Evolutionary conservation across 1,139 yeast genomes (phyloP).

Genomic region (Nakaseomyces sp.): DNA sequence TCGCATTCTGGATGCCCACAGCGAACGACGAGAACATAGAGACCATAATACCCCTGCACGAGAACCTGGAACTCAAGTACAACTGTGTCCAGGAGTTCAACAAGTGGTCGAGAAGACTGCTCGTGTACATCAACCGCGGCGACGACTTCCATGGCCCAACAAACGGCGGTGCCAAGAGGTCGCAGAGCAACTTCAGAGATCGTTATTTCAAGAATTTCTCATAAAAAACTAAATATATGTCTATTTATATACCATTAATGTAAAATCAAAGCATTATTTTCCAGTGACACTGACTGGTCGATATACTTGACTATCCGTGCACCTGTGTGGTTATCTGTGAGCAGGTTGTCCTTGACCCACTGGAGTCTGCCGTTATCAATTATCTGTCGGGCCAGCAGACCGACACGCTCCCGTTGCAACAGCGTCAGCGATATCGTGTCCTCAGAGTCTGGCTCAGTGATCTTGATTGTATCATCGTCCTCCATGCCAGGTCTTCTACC

Average conservation of each 20-base stretch:
- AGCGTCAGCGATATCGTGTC: slow-evolving; percentile 32
- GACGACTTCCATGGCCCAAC: slow-evolving; percentile 50
- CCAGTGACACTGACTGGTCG: slow-evolving; percentile 49
- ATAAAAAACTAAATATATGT: slow-evolving; percentile 4
- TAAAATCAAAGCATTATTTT: slow-evolving; percentile 53
- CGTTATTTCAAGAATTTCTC: slow-evolving; percentile 68
- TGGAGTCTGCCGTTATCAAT: slow-evolving; percentile 51
- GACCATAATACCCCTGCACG: slow-evolving; percentile 71
- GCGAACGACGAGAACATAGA: slow-evolving; percentile 77
- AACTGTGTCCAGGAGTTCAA: slow-evolving; percentile 81
- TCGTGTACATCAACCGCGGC: slow-evolving; percentile 71
- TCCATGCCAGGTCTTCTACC: slow-evolving; percentile 42
- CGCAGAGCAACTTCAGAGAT: slow-evolving; percentile 54
- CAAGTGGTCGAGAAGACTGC: slow-evolving; percentile 82
- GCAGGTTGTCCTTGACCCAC: slow-evolving; percentile 37
- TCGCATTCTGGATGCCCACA: slow-evolving; percentile 98
- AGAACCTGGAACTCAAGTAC: slow-evolving; percentile 57
- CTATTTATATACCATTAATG: not conserved
- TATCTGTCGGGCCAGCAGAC: slow-evolving; percentile 58
- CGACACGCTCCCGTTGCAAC: slow-evolving; percentile 47
- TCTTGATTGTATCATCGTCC: slow-evolving; percentile 29
- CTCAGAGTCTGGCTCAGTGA: slow-evolving; percentile 27
- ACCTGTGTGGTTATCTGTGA: slow-evolving; percentile 29
- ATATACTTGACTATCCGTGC: slow-evolving; percentile 55
- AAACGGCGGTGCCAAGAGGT: slow-evolving; percentile 34